Evolutionary conservation across 2,329 filamentous ascomycete genomes (phyloP).

Genomic region (Parasarocladium wereldwijsianum): DNA sequence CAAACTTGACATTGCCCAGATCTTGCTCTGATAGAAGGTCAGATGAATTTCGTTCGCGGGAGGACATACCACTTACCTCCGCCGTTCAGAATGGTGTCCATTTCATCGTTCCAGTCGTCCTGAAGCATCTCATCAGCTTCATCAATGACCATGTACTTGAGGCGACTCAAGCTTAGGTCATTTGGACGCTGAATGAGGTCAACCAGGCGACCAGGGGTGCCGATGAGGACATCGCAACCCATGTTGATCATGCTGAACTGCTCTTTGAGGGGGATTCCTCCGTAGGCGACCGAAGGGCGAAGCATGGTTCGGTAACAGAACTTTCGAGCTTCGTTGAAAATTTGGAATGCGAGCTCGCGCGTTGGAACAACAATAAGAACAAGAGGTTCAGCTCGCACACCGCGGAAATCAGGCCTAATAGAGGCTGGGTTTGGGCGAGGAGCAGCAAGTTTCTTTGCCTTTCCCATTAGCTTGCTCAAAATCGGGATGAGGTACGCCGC

Average conservation of each 20-base stretch:
- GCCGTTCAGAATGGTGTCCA: conserved; percentile 63
- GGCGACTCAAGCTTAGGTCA: conserved; percentile 55
- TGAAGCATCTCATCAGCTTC: conserved; percentile 90
- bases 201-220: conserved; percentile 70
- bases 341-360: conserved; percentile 82
- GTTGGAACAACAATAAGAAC: conserved; percentile 77
- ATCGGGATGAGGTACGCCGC: conserved; percentile 85
- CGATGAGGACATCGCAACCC: conserved; percentile 83
- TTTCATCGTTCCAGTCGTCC: conserved; percentile 61
- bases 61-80: conserved; percentile 46
- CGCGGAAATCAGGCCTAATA: conserved; percentile 32
- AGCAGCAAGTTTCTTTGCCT: conserved; percentile 75
- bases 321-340: conserved; percentile 86
- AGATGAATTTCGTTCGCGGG: conserved; percentile 9
- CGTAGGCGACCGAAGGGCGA: conserved; percentile 79
- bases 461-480: conserved; percentile 85
- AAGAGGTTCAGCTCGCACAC: conserved; percentile 67
- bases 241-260: conserved; percentile 61
- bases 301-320: conserved; percentile 93
- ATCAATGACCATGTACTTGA: conserved; percentile 74
- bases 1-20: conserved; percentile 50
- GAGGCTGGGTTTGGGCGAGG: conserved; percentile 51
- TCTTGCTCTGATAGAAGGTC: conserved; percentile 46
- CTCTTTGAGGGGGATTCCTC: conserved; percentile 56
- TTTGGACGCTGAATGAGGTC: conserved; percentile 67